phyloP scores from a whole-genome alignment of 2,329 filamentous ascomycete species.

The Claviceps purpurea region DNA sequence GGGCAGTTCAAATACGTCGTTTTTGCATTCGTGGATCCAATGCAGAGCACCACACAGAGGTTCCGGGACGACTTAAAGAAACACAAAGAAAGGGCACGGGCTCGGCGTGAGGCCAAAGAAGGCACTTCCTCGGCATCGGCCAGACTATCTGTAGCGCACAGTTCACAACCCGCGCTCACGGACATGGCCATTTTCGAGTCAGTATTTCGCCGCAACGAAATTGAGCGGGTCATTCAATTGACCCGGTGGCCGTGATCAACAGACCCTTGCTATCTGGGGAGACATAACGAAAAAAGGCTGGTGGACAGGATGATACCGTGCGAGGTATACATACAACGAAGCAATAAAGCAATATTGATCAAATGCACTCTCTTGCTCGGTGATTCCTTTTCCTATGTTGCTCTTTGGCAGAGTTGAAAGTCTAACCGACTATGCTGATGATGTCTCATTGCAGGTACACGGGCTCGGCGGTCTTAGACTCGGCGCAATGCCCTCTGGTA shows the following conservation, averaged over 20 bases:
- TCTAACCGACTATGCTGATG: too few species aligned
- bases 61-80: constrained; percentile 31
- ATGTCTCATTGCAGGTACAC: too few species aligned
- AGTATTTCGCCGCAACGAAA: constrained; percentile 36
- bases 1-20: constrained; percentile 48
- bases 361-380: too few species aligned
- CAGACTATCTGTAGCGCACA: constrained; percentile 19
- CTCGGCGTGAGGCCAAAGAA: too few species aligned
- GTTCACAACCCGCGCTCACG: constrained; percentile 16
- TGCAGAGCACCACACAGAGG: constrained; percentile 37
- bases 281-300: background rate
- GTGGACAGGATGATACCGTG: background rate
- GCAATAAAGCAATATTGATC: too few species aligned
- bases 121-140: constrained; percentile 6
- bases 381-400: too few species aligned
- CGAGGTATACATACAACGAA: too few species aligned
- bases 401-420: too few species aligned
- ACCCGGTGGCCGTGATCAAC: constrained; percentile 21
- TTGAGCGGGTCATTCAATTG: too few species aligned
- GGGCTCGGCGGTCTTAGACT: too few species aligned
- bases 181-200: constrained; percentile 41
- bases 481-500: too few species aligned
- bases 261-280: constrained; percentile 10
- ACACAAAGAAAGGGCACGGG: constrained; percentile 2
- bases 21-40: constrained; percentile 49